phyloP scores from a whole-genome alignment of 306 rosid genomes.

The Gynostemma pentaphyllum region DNA sequence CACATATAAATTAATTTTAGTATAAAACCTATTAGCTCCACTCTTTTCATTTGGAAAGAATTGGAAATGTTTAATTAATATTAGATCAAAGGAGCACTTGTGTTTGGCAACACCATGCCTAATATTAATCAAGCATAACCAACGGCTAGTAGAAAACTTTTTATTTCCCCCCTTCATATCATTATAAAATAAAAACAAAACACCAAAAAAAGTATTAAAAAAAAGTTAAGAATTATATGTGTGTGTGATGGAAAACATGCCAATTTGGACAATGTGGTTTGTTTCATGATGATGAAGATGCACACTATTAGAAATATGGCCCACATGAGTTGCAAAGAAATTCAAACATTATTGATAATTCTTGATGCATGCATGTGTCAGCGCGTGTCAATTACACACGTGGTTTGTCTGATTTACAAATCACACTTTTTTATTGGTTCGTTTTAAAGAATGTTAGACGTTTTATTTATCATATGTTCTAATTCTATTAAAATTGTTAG shows the following conservation, averaged over 20 bases:
- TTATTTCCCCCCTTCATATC: not conserved
- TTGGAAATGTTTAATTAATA: too few species aligned
- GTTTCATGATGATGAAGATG: not conserved
- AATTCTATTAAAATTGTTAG: too few species aligned
- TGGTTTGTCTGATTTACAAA: too few species aligned
- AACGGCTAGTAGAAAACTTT: not conserved
- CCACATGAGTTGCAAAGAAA: not conserved
- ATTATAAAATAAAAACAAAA: not conserved
- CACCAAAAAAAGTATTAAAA: not conserved
- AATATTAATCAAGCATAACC: too few species aligned
- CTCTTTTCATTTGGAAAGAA: too few species aligned
- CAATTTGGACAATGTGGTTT: not conserved
- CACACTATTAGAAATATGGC: not conserved
- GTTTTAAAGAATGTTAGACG: too few species aligned
- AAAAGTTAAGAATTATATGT: not conserved
- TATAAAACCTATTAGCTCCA: not conserved
- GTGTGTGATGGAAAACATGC: slow-evolving; percentile 2
- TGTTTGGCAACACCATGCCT: too few species aligned
- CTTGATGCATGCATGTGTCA: not conserved
- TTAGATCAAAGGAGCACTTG: too few species aligned
- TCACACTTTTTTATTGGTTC: too few species aligned
- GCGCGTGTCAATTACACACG: too few species aligned
- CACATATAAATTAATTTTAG: not conserved
- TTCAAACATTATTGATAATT: not conserved
- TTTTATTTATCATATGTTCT: too few species aligned